A percentile compares a stretch with the other conserved stretches of the same genome.
phyloP scores from a whole-genome alignment of 768 basidiomycete genomes.

The Dictyophora rubrovolvata region DNA sequence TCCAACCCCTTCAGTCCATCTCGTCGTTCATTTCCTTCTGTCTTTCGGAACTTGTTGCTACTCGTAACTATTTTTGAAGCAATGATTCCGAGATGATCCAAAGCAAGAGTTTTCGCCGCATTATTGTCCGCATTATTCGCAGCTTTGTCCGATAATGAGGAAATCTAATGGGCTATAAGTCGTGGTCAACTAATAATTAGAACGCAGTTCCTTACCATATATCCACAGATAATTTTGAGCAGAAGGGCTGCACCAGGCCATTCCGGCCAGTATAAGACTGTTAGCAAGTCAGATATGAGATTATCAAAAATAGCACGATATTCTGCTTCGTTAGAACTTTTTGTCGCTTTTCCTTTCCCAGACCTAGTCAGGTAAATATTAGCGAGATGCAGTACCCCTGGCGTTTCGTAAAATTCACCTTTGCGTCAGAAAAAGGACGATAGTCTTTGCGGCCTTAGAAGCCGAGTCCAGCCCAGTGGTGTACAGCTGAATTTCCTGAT shows the following conservation, averaged over 20 bases:
- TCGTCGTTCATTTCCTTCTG: conserved; percentile 24
- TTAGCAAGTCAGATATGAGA: conserved; percentile 76
- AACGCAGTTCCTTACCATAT: conserved; percentile 51
- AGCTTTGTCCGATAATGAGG: conserved; percentile 76
- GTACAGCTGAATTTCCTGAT: conserved; percentile 64
- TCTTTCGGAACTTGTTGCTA: conserved; percentile 31
- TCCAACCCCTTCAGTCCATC: conserved; percentile 49
- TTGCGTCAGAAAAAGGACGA: conserved; percentile 67
- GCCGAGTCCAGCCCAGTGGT: conserved; percentile 68
- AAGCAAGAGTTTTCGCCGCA: conserved; percentile 77
- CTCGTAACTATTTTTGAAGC: conserved; percentile 69
- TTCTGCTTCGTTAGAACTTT: conserved; percentile 89
- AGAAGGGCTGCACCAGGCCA: conserved; percentile 91
- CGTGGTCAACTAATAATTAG: neutral
- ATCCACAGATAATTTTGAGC: conserved; percentile 68
- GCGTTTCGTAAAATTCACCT: conserved; percentile 25
- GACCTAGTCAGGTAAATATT: conserved; percentile 37
- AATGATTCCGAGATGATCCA: conserved; percentile 92
- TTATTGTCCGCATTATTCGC: conserved; percentile 58
- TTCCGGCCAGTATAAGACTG: conserved; percentile 89
- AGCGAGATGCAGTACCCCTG: neutral
- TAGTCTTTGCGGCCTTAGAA: conserved; percentile 74
- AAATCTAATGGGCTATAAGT: conserved; percentile 38
- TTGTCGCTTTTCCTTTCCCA: conserved; percentile 78
- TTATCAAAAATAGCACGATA: conserved; percentile 90